Evolutionary conservation across 2,329 filamentous ascomycete species (phyloP), one percentile per base, ranked within the genome.

Genomic region (Xylaria sp.): DNA sequence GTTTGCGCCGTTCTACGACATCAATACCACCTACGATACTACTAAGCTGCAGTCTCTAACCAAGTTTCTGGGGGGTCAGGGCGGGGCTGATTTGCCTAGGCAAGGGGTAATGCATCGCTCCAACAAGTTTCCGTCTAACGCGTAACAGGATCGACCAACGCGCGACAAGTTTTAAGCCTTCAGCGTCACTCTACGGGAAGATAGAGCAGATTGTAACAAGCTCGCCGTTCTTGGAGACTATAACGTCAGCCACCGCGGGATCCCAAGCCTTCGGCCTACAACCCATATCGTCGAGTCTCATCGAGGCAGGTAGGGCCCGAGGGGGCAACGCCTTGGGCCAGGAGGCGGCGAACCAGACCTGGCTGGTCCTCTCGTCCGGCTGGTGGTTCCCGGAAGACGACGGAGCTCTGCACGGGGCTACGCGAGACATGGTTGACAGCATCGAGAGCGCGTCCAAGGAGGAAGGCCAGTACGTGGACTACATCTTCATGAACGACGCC

Each of bases 211-310:
- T 67, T 44, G 47, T 69, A 34, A 61, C 56, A 16, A 57, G 62
- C 13, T 59, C 65, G 11, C 61, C 66, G 9, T 64, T 68, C 49
- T 38, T 70, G 18, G 54, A 60, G 6, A 34, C 57, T 34, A 59
- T 69, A 34, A 47, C 55, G 50, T 60, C 58, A 38, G 50, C 67
- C 19, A 63, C 59, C 26, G 62, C 61, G 24, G 67, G 63, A 38
- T 66, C 66, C 24, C 48, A 71, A 20, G 67, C 64, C 20, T 64
- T 71, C 34, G 65, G 64, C 40, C 63, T 63, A 56, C 68, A 71
- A 47, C 67, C 68, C 4, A 69, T 71, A 47, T 66, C 65, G 7
- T 57, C 57, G n/a, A 69, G 56, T 49, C 61, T 60, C 16, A 59
- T 68, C 7, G 22, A 55, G 39, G 40, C 40, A 1, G 48, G 55